Conservation (phyloP, 768 basidiomycete genomes). For the Leccinum uliginosum region DNA sequence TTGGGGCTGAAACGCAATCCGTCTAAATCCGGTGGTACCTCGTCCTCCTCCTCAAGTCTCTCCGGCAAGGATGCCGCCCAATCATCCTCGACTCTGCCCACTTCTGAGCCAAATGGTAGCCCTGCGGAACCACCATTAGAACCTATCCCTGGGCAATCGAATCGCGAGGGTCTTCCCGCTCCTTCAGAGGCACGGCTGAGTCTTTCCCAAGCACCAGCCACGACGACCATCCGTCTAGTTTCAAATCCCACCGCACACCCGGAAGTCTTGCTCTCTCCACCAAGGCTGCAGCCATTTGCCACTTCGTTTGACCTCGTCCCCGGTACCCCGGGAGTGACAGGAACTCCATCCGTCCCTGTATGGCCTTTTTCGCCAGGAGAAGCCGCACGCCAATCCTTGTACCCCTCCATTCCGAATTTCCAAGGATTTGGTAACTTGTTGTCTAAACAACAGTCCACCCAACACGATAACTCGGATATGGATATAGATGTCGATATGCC, state of each 20-base stretch:
- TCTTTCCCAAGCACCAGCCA: conserved; percentile 43
- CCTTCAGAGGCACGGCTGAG: conserved; percentile 60
- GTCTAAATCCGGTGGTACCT: conserved; percentile 8
- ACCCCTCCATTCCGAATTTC: conserved; percentile 36
- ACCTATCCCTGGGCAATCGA: conserved; percentile 58
- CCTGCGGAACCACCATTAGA: conserved; percentile 25
- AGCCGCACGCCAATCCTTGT: conserved; percentile 28
- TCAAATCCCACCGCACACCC: conserved; percentile 22
- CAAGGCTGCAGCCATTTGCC: conserved; percentile 59
- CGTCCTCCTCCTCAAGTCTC: conserved; percentile 31
- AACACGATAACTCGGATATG: conserved; percentile 29
- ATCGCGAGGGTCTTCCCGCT: conserved; percentile 57
- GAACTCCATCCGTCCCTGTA: conserved; percentile 22
- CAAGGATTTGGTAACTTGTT: conserved; percentile 30
- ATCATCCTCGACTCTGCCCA: conserved; percentile 28
- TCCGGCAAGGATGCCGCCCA: conserved; percentile 16
- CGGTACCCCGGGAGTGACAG: conserved; percentile 42
- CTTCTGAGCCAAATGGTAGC: conserved; percentile 20
- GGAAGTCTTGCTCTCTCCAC: conserved; percentile 41
- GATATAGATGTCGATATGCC: conserved; percentile 36
- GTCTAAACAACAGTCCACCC: conserved; percentile 16
- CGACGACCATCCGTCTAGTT: conserved; percentile 48
- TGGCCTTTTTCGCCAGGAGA: conserved; percentile 40
- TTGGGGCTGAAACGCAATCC: conserved; percentile 59
- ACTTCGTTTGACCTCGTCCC: conserved; percentile 67